Conservation (phyloP, 495 filamentous ascomycete species). For the Hypoxylon fragiforme region DNA sequence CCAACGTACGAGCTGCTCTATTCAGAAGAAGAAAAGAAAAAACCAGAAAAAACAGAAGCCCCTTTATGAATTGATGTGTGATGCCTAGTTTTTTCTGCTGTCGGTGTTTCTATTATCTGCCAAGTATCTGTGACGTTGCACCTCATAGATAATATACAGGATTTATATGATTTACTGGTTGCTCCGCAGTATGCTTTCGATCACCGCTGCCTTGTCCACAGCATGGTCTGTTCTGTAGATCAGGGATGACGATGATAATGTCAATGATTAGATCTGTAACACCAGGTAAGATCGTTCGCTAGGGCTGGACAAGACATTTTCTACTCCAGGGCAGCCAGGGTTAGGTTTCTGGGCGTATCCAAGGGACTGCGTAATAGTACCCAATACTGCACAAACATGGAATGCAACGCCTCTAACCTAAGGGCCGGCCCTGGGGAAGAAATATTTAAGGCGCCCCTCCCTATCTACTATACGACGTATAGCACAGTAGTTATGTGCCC, state of each 20-base stretch:
- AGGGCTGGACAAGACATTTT: slow-evolving; percentile 32
- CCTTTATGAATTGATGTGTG: not conserved
- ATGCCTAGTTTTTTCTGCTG: not conserved
- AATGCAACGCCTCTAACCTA: too few relatives aligned
- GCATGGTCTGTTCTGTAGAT: slow-evolving; percentile 12
- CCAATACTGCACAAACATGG: not conserved
- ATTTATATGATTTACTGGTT: too few relatives aligned
- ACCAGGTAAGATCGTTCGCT: slow-evolving; percentile 15
- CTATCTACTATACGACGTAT: too few relatives aligned
- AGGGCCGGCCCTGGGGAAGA: not conserved
- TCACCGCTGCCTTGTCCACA: slow-evolving; percentile 9
- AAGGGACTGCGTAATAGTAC: not conserved
- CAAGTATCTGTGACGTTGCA: slow-evolving; percentile 25
- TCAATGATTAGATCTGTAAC: slow-evolving; percentile 14
- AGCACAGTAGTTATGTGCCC: too few relatives aligned
- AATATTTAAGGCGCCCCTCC: not conserved
- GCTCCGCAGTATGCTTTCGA: not conserved
- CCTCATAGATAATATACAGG: slow-evolving; percentile 7
- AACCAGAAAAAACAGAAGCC: too few relatives aligned
- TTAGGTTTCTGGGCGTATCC: too few relatives aligned
- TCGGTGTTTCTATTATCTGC: slow-evolving; percentile 4
- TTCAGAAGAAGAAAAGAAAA: too few relatives aligned
- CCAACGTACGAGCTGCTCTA: slow-evolving; percentile 7
- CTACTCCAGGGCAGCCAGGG: too few relatives aligned
- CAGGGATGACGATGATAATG: slow-evolving; percentile 27